Evolutionary conservation across 768 basidiomycete genomes (phyloP), one percentile per base, ranked within the genome.

Genomic region (Boletus subparvulus): DNA sequence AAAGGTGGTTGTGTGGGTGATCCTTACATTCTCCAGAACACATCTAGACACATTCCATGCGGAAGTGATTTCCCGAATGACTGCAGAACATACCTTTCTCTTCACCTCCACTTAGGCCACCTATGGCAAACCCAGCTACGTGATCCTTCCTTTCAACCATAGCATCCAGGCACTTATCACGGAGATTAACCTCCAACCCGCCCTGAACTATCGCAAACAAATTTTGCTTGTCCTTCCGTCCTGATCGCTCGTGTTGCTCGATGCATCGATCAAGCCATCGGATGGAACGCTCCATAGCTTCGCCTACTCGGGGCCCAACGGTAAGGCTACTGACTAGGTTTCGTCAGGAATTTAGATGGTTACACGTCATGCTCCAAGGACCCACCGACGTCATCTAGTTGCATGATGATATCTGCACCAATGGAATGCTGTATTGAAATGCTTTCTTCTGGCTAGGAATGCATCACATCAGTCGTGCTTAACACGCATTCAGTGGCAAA

Each of bases 381-480:
- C 86, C 69, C 64, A 88, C 91, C 91, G 49, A 94, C 92, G 71
- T 94, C 92, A 69, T 94, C 92, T 17, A 94, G 80, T 69, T 92
- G 93, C 94, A 96, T 95, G 58, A 96, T 92, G 57, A 96, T 96
- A 68, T 96, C 93, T 28, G 87, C 90, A 6, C 93, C 92, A 42
- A 96, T 94, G 9, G 87, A 79, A 66, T 96, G 94, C 67, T 96
- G 92, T 64, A 93, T 89, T 16, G 85, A 84, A 41, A 95, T 94
- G 64, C 90, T 92, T 76, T 94, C 89, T 74, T 96, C 93, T 35
- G 94, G 93, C 88, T 93, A 35, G 36, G 32, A 64, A 56, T 9
- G 41, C 32, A 52, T 54, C 53, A 51, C 30, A 47, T 55, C 54
- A 54, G 50, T 36, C 55, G 44, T n/a, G 12, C 12, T 36, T 9